These are phyloP conservation scores for Jamesozyma gamospora DNA, from an alignment of 805 yeast species.

Conservation along the genomic window DNA sequence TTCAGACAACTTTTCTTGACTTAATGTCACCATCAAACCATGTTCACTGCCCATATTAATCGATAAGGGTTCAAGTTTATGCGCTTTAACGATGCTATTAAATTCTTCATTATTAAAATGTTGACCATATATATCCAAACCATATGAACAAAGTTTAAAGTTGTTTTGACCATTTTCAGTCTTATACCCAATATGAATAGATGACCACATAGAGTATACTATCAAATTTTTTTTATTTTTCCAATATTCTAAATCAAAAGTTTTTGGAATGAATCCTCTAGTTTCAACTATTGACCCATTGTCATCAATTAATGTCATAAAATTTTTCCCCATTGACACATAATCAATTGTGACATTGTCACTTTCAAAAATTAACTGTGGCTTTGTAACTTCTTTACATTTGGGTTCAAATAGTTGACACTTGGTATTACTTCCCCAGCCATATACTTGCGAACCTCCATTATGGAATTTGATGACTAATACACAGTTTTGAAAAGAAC, in stretches of 20 bases:
- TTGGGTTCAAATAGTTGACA: slow-evolving; percentile 34
- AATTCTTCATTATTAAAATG: slow-evolving; percentile 22
- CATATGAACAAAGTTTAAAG: slow-evolving; percentile 38
- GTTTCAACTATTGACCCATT: slow-evolving; percentile 8
- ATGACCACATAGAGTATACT: slow-evolving; percentile 60
- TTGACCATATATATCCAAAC: slow-evolving; percentile 76
- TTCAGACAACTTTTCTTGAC: not conserved
- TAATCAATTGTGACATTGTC: slow-evolving; percentile 6
- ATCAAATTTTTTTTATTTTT: not conserved
- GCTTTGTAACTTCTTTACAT: slow-evolving; percentile 10
- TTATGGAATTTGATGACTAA: slow-evolving; percentile 57
- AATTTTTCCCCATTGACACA: slow-evolving; percentile 25
- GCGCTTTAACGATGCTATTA: not conserved
- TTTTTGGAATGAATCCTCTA: slow-evolving; percentile 15
- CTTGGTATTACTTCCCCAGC: slow-evolving; percentile 45
- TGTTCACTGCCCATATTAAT: slow-evolving; percentile 76
- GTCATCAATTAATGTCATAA: slow-evolving; percentile 12
- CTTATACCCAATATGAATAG: slow-evolving; percentile 45
- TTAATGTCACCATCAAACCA: slow-evolving; percentile 39
- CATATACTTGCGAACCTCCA: slow-evolving; percentile 26
- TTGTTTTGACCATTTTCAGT: slow-evolving; percentile 10
- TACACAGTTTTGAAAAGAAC: slow-evolving; percentile 37
- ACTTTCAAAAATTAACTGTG: slow-evolving; percentile 10
- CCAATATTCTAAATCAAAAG: slow-evolving; percentile 12
- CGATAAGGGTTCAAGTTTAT: not conserved